Evolutionary conservation across 78 protist genomes (phyloP).

Genomic region (Isochrysis galbana): DNA sequence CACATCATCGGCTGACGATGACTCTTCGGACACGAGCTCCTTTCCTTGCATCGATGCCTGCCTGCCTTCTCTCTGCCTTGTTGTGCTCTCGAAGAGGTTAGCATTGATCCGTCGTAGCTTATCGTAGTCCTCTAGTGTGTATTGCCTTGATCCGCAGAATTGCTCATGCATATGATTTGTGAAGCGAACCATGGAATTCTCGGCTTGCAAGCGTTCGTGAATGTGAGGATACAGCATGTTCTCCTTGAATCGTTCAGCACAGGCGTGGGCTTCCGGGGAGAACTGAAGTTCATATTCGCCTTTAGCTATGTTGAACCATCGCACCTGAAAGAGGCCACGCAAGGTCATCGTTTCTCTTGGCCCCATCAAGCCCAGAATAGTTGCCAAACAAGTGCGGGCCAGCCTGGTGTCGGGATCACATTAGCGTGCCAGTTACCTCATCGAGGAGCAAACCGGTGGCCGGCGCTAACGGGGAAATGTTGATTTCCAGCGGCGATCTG

Average conservation of each 20-base stretch:
- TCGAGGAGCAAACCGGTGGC: background rate
- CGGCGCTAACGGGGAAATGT: background rate
- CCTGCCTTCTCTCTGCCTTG: background rate
- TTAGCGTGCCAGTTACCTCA: too few relatives aligned
- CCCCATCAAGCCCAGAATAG: too few relatives aligned
- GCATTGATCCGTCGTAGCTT: background rate
- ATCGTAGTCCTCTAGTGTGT: background rate
- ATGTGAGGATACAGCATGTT: background rate
- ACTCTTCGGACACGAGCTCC: background rate
- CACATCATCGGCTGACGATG: background rate
- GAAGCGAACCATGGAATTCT: background rate
- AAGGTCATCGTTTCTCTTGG: too few relatives aligned
- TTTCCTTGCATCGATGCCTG: background rate
- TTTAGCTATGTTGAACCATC: background rate
- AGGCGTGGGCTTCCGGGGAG: background rate
- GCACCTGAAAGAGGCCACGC: too few relatives aligned
- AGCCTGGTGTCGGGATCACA: too few relatives aligned
- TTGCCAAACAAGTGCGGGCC: too few relatives aligned
- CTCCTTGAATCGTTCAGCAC: background rate
- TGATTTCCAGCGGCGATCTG: background rate
- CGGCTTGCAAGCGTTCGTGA: background rate
- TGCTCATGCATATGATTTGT: background rate
- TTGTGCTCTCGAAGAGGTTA: background rate
- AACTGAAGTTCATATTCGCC: background rate
- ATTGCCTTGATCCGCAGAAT: background rate